phyloP scores from a whole-genome alignment of 2,329 filamentous ascomycete genomes.

The Aspergillus sp. region DNA sequence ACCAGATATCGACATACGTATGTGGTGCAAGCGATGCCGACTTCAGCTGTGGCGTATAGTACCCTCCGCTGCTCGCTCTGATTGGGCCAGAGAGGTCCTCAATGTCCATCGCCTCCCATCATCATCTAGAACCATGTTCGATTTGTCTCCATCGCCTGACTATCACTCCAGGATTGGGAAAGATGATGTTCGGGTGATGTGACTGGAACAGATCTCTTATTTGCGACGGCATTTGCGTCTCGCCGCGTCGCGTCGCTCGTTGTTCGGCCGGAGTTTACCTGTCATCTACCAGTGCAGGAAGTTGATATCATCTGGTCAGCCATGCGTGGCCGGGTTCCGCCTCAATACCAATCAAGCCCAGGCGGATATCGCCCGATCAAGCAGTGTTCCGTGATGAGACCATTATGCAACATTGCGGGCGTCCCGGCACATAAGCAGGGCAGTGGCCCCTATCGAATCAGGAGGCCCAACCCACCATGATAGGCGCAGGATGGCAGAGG shows the following conservation, averaged over 20 bases:
- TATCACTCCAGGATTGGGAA: too few species aligned
- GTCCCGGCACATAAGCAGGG: not conserved
- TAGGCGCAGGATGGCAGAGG: not conserved
- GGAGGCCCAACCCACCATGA: not conserved
- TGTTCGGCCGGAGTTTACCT: not conserved
- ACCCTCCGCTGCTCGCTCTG: not conserved
- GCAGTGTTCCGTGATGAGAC: constrained; percentile 4
- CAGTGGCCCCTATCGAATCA: not conserved
- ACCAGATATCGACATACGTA: not conserved
- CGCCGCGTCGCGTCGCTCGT: not conserved
- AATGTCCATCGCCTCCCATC: not conserved
- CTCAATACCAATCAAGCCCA: constrained; percentile 9
- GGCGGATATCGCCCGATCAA: constrained; percentile 8
- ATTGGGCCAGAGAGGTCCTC: not conserved
- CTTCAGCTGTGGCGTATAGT: constrained; percentile 1
- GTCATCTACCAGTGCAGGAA: not conserved
- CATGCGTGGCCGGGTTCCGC: not conserved
- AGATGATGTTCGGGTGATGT: constrained; percentile 8
- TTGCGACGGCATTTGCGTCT: not conserved
- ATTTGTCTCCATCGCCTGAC: not conserved
- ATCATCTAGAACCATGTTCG: not conserved
- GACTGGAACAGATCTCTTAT: not conserved
- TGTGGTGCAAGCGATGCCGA: not conserved
- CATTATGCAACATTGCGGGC: constrained; percentile 2
- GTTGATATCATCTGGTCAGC: not conserved